phyloP scores from a whole-genome alignment of 495 filamentous ascomycete species.

The Hyaloscypha variabilis region DNA sequence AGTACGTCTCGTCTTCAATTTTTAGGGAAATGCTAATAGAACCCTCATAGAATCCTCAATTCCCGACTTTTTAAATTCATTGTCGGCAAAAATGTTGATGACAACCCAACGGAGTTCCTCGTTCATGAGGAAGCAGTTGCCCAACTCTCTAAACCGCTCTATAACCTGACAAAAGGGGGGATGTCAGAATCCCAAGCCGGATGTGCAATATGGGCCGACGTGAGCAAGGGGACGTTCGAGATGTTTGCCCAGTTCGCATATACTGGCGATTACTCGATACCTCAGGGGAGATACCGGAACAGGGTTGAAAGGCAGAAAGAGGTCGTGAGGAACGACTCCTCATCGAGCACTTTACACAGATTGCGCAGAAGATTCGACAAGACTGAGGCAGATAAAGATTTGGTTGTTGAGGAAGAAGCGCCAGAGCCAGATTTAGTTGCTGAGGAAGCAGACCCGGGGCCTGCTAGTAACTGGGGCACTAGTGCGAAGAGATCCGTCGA shows the following conservation, averaged over 20 bases:
- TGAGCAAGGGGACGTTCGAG: conserved; percentile 23
- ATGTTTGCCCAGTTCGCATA: conserved; percentile 21
- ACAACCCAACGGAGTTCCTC: conserved; percentile 6
- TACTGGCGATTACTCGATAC: conserved; percentile 24
- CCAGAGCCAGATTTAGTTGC: too few relatives aligned
- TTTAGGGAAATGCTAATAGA: conserved; percentile 7
- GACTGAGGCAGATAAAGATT: background rate
- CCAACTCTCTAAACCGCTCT: conserved; percentile 20
- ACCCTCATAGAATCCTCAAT: conserved; percentile 9
- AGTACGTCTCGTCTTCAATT: conserved; percentile 11
- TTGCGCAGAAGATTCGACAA: background rate
- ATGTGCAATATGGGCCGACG: conserved; percentile 17
- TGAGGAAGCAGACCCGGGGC: background rate
- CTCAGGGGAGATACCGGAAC: conserved; percentile 3
- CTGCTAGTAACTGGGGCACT: background rate
- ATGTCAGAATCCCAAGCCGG: conserved; percentile 8
- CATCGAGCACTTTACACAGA: too few relatives aligned
- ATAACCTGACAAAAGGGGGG: conserved; percentile 1
- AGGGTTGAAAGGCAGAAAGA: background rate
- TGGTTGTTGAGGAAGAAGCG: too few relatives aligned
- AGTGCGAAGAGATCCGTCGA: background rate
- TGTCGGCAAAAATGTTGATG: conserved; percentile 10
- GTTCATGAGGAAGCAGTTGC: conserved; percentile 17
- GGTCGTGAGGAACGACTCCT: too few relatives aligned
- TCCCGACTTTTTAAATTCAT: conserved; percentile 21